Conservation (phyloP, 768 basidiomycete species). For the Hydnum rufescens region DNA sequence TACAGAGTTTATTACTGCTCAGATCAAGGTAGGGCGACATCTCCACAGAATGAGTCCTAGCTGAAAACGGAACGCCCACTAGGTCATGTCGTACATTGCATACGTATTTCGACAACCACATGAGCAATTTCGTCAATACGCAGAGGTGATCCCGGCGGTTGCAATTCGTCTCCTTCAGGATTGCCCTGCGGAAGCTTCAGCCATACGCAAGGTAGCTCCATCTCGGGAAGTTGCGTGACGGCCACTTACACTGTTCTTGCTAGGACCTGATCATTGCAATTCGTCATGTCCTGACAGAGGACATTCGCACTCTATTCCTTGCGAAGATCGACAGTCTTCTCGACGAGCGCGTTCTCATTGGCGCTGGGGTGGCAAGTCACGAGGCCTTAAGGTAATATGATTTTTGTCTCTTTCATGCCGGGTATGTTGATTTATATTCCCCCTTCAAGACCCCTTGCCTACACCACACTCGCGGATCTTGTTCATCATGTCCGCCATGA, state of each 20-base stretch:
- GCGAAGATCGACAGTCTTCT: conserved; percentile 75
- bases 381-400: conserved; percentile 52
- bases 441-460: conserved; percentile 43
- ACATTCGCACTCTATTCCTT: conserved; percentile 58
- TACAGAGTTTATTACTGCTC: conserved; percentile 65
- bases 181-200: conserved; percentile 70
- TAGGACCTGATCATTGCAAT: conserved; percentile 88
- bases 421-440: conserved; percentile 5
- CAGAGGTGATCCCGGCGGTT: conserved; percentile 59
- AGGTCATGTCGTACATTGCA: conserved; percentile 85
- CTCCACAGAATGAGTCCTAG: background rate
- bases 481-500: conserved; percentile 81
- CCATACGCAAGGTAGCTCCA: conserved; percentile 48
- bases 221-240: too few relatives aligned
- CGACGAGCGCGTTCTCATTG: conserved; percentile 77
- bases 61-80: conserved; percentile 2
- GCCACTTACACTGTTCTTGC: background rate
- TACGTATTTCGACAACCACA: conserved; percentile 59
- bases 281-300: conserved; percentile 66
- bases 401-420: conserved; percentile 4
- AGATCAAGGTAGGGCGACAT: conserved; percentile 53
- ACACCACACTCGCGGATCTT: conserved; percentile 78
- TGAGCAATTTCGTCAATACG: conserved; percentile 51
- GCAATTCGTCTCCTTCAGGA: conserved; percentile 82
- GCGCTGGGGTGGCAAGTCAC: conserved; percentile 60